phyloP scores from a whole-genome alignment of 495 filamentous ascomycete genomes.

The Penicillium tannophilum region DNA sequence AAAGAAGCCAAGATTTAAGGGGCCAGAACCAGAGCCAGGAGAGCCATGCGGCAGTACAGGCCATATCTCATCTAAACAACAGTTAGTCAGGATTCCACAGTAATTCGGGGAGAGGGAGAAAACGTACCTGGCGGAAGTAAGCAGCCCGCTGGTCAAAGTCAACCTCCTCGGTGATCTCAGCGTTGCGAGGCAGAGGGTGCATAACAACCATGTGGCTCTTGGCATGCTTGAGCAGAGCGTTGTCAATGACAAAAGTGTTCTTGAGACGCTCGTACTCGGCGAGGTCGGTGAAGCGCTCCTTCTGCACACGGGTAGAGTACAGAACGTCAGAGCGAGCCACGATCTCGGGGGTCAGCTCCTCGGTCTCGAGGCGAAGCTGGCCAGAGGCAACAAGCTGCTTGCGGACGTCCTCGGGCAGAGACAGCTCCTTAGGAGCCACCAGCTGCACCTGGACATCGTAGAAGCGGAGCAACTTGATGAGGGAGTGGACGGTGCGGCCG shows the following conservation, averaged over 20 bases:
- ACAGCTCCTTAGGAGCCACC: slow-evolving; percentile 77
- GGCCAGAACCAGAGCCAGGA: slow-evolving; percentile 90
- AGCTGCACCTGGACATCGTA: slow-evolving; percentile 94
- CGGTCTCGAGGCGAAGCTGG: slow-evolving; percentile 72
- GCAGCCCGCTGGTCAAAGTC: slow-evolving; percentile 96
- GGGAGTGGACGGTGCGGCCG: slow-evolving; percentile 90
- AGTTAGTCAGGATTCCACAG: slow-evolving; percentile 35
- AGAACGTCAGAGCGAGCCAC: slow-evolving; percentile 82
- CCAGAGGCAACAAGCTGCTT: slow-evolving; percentile 68
- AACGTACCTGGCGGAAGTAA: slow-evolving; percentile 96
- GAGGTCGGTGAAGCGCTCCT: slow-evolving; percentile 84
- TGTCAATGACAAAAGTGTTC: slow-evolving; percentile 84
- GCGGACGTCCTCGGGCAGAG: slow-evolving; percentile 73
- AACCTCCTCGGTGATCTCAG: slow-evolving; percentile 91
- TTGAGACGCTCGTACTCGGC: slow-evolving; percentile 83
- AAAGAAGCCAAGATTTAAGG: slow-evolving; percentile 40
- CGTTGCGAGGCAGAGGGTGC: slow-evolving; percentile 92
- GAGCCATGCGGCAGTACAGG: slow-evolving; percentile 95
- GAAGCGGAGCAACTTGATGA: slow-evolving; percentile 88
- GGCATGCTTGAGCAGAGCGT: slow-evolving; percentile 84
- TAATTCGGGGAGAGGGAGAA: background rate
- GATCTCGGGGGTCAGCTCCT: slow-evolving; percentile 81
- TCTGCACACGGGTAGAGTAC: slow-evolving; percentile 95
- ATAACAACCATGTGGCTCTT: slow-evolving; percentile 91
- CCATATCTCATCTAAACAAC: slow-evolving; percentile 88